Conservation (phyloP, 2,329 filamentous ascomycete species). For the Macroventuria anomochaeta region DNA sequence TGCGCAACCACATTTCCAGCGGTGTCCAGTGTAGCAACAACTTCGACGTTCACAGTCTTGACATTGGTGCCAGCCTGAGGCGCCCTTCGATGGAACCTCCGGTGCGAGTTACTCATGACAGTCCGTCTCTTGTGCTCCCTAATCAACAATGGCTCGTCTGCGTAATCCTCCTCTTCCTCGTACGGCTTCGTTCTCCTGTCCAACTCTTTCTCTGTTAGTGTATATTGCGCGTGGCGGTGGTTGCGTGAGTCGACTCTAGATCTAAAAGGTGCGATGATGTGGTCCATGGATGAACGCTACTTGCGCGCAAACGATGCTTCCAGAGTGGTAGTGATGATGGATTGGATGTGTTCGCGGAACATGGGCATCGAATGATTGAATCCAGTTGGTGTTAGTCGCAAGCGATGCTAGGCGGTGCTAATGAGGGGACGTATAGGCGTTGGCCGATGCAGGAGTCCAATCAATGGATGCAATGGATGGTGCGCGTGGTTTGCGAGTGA, state of each 20-base stretch:
- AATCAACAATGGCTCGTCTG: constrained; percentile 25
- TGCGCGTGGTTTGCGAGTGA: constrained; percentile 30
- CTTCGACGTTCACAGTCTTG: constrained; percentile 40
- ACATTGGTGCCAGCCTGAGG: constrained; percentile 25
- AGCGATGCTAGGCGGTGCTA: constrained; percentile 21
- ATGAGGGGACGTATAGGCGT: constrained; percentile 43
- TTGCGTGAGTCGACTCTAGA: constrained; percentile 35
- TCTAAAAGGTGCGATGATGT: constrained; percentile 27
- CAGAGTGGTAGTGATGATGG: constrained; percentile 34
- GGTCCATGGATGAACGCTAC: constrained; percentile 42
- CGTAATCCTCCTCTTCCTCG: constrained; percentile 22
- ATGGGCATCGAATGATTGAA: constrained; percentile 38
- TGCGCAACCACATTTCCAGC: constrained; percentile 37
- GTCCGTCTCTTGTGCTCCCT: constrained; percentile 30
- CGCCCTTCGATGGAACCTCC: constrained; percentile 44
- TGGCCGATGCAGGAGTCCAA: constrained; percentile 40
- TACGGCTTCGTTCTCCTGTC: background rate
- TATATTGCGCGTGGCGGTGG: constrained; percentile 27
- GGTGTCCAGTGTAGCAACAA: constrained; percentile 39
- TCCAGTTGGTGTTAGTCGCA: constrained; percentile 33
- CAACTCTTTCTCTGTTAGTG: constrained; percentile 5
- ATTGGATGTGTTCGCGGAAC: constrained; percentile 27
- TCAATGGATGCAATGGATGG: constrained; percentile 43
- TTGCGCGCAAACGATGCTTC: constrained; percentile 27
- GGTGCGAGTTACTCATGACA: constrained; percentile 42